Base-by-base conservation (phyloP, 805 yeast genomes). In the Sungouiella blattae region DNA sequence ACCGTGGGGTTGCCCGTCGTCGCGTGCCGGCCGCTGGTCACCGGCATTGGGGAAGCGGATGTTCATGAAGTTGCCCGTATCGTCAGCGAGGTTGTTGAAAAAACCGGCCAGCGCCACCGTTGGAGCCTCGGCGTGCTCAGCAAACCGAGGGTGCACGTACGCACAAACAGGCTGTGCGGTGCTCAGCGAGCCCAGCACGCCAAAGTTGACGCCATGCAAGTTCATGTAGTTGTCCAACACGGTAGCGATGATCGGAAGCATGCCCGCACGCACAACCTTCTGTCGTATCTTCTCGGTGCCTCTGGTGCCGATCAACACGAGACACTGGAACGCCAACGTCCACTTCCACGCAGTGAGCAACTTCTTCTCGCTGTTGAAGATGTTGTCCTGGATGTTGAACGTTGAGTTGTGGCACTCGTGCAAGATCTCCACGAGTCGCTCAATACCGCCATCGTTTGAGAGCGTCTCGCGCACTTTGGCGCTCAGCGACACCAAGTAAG, bases 281-380 rank as follows among this genome's bases (percentile, higher is more conserved):
- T 82, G 80, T 33, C 98, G 71, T 32, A 89, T 86, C 34, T 69
- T 65, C 58, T 89, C 97, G 1, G 94, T 80, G 16, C 98, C 98
- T 47, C 97, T 73, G 1, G 97, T 88, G 11, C 97, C 96, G 13
- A 91, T 79, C 37, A 87, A 72, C 1, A 91, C 95, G 37, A 91
- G 65, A 56, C 97, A 89, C 64, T 91, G 98, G 53, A 93, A 80
- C 0, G 97, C 86, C 36, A 91, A 65, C 5, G 95, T 86, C 98
- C 98, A 91, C 64, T 91, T 91, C 96, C 96, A 91, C 0, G 95
- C 89, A n/a, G 83, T 69, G 44, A 87, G 67, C 17, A 80, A 73
- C 40, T 64, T 68, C 43, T 54, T 59, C 38, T 68, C 73, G 32
- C 58, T 53, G 41, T 60, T 61, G 43, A 60, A 57, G 20, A 60